phyloP scores from a whole-genome alignment of 345 rosid species.

The Pseudoturritis turrita region DNA sequence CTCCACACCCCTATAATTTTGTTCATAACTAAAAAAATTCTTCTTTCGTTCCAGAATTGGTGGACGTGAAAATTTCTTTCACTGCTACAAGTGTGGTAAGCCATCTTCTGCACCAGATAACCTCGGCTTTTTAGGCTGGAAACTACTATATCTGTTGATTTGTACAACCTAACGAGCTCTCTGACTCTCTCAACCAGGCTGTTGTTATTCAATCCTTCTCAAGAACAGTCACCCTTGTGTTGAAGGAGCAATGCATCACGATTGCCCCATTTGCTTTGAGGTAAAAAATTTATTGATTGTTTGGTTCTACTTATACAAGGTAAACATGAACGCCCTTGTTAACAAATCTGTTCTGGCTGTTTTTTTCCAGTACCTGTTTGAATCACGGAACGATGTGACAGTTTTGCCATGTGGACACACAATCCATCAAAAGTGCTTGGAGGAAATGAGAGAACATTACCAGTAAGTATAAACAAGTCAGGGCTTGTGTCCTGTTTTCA shows the following conservation, averaged over 20 bases:
- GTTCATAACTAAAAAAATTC: neutral
- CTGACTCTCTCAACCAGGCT: constrained; percentile 39
- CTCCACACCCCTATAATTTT: neutral
- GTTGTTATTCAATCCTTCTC: constrained; percentile 74
- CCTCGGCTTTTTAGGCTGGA: neutral
- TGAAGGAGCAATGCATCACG: constrained; percentile 99
- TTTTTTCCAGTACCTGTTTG: constrained; percentile 68
- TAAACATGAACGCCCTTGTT: neutral
- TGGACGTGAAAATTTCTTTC: constrained; percentile 80
- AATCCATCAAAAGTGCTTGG: constrained; percentile 66
- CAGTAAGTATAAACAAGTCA: constrained; percentile 43
- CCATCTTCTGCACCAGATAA: neutral
- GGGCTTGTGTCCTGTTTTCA: neutral
- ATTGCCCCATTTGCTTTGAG: constrained; percentile 94
- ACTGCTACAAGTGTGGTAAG: constrained; percentile 89
- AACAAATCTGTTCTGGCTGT: neutral
- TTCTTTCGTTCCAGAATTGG: constrained; percentile 54
- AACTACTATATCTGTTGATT: neutral
- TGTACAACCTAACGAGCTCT: neutral
- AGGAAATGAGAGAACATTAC: constrained; percentile 76
- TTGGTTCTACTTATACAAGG: neutral
- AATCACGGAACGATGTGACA: constrained; percentile 63
- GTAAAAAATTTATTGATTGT: constrained; percentile 26
- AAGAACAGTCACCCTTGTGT: constrained; percentile 77
- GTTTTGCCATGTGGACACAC: constrained; percentile 91